Evolutionary conservation across 176 grass and related monocot species (phyloP).

Genomic region (Canna indica): DNA sequence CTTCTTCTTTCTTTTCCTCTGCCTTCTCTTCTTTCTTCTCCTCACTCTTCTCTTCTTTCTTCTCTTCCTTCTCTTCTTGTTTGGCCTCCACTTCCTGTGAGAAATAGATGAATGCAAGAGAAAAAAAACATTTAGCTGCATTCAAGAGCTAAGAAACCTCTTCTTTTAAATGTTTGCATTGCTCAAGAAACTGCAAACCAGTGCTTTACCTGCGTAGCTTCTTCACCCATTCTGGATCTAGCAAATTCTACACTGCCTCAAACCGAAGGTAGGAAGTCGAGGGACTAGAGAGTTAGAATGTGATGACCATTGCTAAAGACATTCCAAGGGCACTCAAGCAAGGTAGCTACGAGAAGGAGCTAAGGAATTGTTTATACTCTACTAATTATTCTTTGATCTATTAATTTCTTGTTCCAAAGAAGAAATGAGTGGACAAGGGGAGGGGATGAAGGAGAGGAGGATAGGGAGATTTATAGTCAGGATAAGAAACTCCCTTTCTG

Average conservation of each 20-base stretch:
- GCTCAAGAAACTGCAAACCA: no score
- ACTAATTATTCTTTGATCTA: not conserved
- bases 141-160: not conserved
- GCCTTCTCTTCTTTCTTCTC: no score
- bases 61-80: slow-evolving; percentile 8
- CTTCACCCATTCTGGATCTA: slow-evolving; percentile 2
- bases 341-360: slow-evolving; percentile 13
- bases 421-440: slow-evolving; percentile 4
- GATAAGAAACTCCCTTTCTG: no score
- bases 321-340: slow-evolving; percentile 33
- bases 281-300: slow-evolving; percentile 13
- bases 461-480: slow-evolving; percentile 34
- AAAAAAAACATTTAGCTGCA: not conserved
- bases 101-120: not conserved
- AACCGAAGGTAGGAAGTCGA: not conserved
- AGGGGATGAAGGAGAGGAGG: slow-evolving; percentile 17
- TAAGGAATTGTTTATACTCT: not conserved
- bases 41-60: no score
- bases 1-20: slow-evolving; percentile 7
- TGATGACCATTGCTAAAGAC: slow-evolving; percentile 20
- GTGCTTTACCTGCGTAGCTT: slow-evolving; percentile 6
- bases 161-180: not conserved
- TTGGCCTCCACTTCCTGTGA: slow-evolving; percentile 11
- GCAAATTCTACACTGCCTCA: not conserved
- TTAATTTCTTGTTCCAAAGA: slow-evolving; percentile 10